Evolutionary conservation across 805 yeast genomes (phyloP).

Genomic region (Suhomyces kilbournensis): DNA sequence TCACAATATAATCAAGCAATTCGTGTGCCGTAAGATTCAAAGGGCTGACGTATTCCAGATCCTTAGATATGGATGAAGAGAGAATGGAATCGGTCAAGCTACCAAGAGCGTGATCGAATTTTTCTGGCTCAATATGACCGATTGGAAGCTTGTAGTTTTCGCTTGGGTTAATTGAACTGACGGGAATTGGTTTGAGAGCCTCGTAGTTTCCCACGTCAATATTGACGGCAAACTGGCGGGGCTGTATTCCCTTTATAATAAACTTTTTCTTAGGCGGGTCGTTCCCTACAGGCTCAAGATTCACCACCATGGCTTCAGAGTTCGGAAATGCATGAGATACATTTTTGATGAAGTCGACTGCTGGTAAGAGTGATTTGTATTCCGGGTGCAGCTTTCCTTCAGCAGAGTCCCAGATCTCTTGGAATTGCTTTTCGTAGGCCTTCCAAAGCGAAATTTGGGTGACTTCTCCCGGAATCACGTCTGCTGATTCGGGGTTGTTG

Average conservation of each 20-base stretch:
- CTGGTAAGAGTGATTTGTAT: constrained; percentile 62
- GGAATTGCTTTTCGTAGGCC: constrained; percentile 85
- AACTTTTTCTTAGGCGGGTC: constrained; percentile 65
- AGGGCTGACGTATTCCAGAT: constrained; percentile 16
- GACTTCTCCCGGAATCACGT: constrained; percentile 61
- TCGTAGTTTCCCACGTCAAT: constrained; percentile 44
- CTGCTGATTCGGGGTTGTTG: constrained; percentile 13
- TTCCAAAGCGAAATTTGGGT: constrained; percentile 96
- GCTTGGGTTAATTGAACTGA: constrained; percentile 9
- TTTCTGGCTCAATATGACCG: constrained; percentile 35
- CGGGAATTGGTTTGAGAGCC: constrained; percentile 29
- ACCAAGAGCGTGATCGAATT: constrained; percentile 28
- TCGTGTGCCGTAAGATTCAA: constrained; percentile 33
- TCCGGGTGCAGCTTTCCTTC: constrained; percentile 29
- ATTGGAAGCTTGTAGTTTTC: constrained; percentile 24
- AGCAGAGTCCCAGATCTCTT: constrained; percentile 52
- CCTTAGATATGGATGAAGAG: constrained; percentile 17
- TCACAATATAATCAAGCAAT: constrained; percentile 29
- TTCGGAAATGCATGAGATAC: constrained; percentile 85
- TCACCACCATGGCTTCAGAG: constrained; percentile 91
- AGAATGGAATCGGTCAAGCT: constrained; percentile 21
- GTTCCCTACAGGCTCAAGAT: constrained; percentile 42
- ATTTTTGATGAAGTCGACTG: constrained; percentile 94
- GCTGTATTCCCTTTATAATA: constrained; percentile 91
- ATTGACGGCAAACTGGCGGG: constrained; percentile 60